phyloP scores from a whole-genome alignment of 768 basidiomycete genomes.

The Austroboletus eburneus region DNA sequence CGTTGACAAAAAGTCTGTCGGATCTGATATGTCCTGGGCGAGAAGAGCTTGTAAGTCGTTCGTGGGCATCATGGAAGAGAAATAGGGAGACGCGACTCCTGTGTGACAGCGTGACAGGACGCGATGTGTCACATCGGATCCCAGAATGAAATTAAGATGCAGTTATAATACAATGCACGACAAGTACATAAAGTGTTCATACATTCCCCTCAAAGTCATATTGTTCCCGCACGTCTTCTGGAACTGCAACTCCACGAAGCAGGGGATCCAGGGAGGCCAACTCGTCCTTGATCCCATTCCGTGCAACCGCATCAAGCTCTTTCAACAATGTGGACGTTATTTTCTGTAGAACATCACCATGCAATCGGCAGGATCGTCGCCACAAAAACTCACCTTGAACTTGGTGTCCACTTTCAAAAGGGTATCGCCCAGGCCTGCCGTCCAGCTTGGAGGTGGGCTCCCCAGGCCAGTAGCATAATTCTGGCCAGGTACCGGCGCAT shows the following conservation, averaged over 20 bases:
- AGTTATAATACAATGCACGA: slow-evolving; percentile 23
- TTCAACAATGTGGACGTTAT: slow-evolving; percentile 74
- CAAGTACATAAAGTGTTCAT: slow-evolving; percentile 15
- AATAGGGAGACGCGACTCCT: background rate
- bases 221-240: slow-evolving; percentile 36
- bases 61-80: slow-evolving; percentile 17
- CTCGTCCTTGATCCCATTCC: slow-evolving; percentile 79
- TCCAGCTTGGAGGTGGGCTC: slow-evolving; percentile 61
- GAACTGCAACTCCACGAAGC: slow-evolving; percentile 50
- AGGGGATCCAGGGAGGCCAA: slow-evolving; percentile 77
- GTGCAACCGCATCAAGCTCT: slow-evolving; percentile 79
- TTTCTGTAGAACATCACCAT: slow-evolving; percentile 52
- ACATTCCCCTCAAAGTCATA: slow-evolving; percentile 43
- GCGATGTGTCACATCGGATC: slow-evolving; percentile 17
- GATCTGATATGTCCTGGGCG: slow-evolving; percentile 47
- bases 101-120: slow-evolving; percentile 22
- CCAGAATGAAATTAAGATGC: slow-evolving; percentile 9
- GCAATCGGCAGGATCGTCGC: background rate
- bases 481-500: slow-evolving; percentile 34
- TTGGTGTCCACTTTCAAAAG: slow-evolving; percentile 78
- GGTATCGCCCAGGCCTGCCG: slow-evolving; percentile 60
- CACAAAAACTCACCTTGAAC: slow-evolving; percentile 59
- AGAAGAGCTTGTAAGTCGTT: slow-evolving; percentile 31
- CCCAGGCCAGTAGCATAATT: slow-evolving; percentile 34
- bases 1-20: slow-evolving; percentile 64